These are phyloP conservation scores for Tetrahymena elliotti DNA, from an alignment of 73 alveolate species.

Conservation along the genomic window DNA sequence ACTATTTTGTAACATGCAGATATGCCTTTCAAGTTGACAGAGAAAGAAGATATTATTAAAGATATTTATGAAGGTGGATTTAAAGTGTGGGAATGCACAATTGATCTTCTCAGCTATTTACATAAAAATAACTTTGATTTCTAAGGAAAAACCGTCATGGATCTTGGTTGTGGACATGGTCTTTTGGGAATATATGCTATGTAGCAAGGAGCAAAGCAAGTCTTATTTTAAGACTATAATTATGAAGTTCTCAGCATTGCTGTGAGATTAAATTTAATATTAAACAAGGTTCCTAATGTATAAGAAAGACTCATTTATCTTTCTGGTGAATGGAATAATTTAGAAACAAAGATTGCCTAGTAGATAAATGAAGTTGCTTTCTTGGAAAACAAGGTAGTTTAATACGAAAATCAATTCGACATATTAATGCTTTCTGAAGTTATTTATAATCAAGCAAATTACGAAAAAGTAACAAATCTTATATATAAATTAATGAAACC, in stretches of 20 bases:
- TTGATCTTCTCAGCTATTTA: slow-evolving; percentile 14
- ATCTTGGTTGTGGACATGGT: slow-evolving; percentile 43
- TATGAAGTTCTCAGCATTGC: slow-evolving; percentile 9
- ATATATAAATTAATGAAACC: slow-evolving; percentile 5
- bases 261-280: neutral
- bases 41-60: slow-evolving; percentile 2
- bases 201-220: slow-evolving; percentile 29
- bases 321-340: slow-evolving; percentile 32
- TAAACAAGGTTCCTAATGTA: neutral
- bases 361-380: neutral
- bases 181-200: slow-evolving; percentile 30
- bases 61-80: slow-evolving; percentile 33
- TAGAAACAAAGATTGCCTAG: neutral
- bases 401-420: neutral
- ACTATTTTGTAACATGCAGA: neutral
- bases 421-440: slow-evolving; percentile 32
- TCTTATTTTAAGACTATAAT: slow-evolving; percentile 21
- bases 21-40: neutral
- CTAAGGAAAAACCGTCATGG: slow-evolving; percentile 9
- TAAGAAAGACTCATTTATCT: slow-evolving; percentile 1
- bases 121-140: slow-evolving; percentile 2
- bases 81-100: slow-evolving; percentile 40
- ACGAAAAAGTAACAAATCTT: slow-evolving; percentile 12
- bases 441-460: slow-evolving; percentile 32
- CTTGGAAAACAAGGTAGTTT: neutral